Evolutionary conservation across 768 basidiomycete genomes (phyloP).

Genomic region (Trichaptum fuscoviolaceum): DNA sequence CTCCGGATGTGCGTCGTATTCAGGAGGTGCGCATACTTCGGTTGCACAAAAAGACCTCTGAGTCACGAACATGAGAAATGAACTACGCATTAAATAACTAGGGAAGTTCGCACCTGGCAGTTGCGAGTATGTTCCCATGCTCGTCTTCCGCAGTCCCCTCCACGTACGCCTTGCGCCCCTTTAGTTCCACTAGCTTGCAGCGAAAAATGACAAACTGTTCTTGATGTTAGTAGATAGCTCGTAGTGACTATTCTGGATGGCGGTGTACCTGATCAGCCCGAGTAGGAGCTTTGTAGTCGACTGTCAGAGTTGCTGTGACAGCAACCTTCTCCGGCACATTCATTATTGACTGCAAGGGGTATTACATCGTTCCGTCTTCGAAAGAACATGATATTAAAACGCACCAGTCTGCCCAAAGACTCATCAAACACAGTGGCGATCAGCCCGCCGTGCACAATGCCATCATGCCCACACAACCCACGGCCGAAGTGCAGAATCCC

Average conservation of each 20-base stretch:
- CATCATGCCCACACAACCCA: constrained; percentile 88
- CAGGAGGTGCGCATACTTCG: constrained; percentile 77
- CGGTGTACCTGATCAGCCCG: constrained; percentile 73
- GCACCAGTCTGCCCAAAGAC: constrained; percentile 70
- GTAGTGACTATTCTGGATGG: neutral
- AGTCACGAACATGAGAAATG: neutral
- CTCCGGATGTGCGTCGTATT: constrained; percentile 32
- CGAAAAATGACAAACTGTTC: constrained; percentile 78
- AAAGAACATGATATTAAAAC: constrained; percentile 19
- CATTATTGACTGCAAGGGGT: constrained; percentile 57
- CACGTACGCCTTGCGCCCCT: constrained; percentile 77
- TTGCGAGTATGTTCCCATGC: constrained; percentile 76
- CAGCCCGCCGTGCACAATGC: constrained; percentile 90
- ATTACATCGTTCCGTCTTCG: neutral
- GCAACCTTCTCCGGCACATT: constrained; percentile 88
- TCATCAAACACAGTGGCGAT: constrained; percentile 91
- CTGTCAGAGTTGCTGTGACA: constrained; percentile 80
- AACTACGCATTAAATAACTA: neutral
- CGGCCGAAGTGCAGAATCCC: constrained; percentile 79
- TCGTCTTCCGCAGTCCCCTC: constrained; percentile 70
- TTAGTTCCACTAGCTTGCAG: constrained; percentile 55
- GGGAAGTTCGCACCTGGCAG: constrained; percentile 60
- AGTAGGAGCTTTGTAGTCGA: constrained; percentile 85
- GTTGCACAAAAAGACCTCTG: constrained; percentile 84
- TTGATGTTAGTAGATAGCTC: constrained; percentile 6